These are phyloP conservation scores for Neotropicomus parvogracilis DNA, from an alignment of 1,284 basidiomycete species.

Conservation along the genomic window DNA sequence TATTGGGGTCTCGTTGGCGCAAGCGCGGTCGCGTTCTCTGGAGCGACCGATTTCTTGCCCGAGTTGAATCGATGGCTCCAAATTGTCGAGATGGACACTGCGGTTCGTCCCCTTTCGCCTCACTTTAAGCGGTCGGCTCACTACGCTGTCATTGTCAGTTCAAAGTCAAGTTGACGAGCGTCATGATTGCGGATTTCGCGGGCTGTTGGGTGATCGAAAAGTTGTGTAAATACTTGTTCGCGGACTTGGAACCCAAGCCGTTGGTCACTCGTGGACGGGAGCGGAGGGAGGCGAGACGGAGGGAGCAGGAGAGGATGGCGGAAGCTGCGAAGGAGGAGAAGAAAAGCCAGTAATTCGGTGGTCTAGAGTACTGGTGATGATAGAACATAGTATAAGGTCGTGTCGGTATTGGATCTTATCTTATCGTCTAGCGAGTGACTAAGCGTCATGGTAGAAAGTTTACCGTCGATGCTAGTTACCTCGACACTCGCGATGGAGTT, in stretches of 20 bases:
- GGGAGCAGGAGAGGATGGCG: conserved; percentile 24
- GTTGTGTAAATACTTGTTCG: conserved; percentile 83
- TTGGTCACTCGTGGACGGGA: conserved; percentile 84
- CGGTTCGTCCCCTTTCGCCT: conserved; percentile 45
- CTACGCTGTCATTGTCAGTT: conserved; percentile 50
- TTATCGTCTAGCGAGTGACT: conserved; percentile 18
- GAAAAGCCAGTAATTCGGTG: conserved; percentile 21
- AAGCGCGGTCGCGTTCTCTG: conserved; percentile 86
- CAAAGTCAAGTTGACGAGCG: conserved; percentile 68
- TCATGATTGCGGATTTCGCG: conserved; percentile 87
- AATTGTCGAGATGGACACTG: conserved; percentile 84
- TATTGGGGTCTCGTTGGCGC: conserved; percentile 89
- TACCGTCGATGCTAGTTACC: no score
- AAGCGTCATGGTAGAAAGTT: conserved; percentile 10
- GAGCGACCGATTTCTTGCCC: conserved; percentile 89
- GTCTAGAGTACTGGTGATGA: neutral
- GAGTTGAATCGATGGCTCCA: conserved; percentile 97
- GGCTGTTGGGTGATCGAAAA: conserved; percentile 87
- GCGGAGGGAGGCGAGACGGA: conserved; percentile 50
- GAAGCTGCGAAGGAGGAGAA: conserved; percentile 17
- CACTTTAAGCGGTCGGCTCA: neutral
- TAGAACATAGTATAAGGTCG: no score
- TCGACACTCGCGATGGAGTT: conserved; percentile 58
- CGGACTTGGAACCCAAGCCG: conserved; percentile 80
- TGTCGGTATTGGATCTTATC: conserved; percentile 14